These are phyloP conservation scores for Zasmidium angulare DNA, from an alignment of 2,329 filamentous ascomycete species.

Conservation along the genomic window DNA sequence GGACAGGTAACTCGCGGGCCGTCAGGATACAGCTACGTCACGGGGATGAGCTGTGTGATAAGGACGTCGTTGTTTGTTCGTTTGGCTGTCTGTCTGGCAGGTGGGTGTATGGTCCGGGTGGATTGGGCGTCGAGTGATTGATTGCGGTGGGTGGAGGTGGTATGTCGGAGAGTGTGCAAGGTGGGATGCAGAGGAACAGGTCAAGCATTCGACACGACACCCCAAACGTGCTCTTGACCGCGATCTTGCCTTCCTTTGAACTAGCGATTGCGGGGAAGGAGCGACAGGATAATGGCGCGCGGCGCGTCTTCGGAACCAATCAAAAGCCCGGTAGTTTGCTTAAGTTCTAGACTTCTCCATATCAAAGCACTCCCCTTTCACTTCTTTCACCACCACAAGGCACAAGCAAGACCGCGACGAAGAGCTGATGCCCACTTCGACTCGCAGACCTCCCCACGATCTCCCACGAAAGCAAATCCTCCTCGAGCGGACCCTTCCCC, in stretches of 20 bases:
- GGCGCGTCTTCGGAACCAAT: not conserved
- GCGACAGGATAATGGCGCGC: not conserved
- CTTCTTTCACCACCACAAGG: no score
- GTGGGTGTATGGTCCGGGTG: not conserved
- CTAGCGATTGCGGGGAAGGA: not conserved
- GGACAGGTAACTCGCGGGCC: not conserved
- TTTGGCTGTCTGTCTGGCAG: no score
- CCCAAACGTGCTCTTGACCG: not conserved
- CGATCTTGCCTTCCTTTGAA: not conserved
- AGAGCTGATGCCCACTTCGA: no score
- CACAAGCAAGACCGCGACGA: no score
- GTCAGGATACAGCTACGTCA: conserved; percentile 3
- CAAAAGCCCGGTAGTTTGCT: not conserved
- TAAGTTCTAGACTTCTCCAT: not conserved
- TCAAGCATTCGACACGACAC: not conserved
- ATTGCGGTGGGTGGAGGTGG: not conserved
- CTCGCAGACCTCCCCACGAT: not conserved
- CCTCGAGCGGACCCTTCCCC: not conserved
- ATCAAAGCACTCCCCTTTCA: no score
- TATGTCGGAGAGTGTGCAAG: not conserved
- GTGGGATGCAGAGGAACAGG: not conserved
- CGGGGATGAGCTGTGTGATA: not conserved
- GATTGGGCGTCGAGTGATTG: not conserved
- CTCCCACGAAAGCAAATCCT: not conserved
- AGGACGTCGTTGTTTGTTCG: not conserved